Evolutionary conservation across 139 green algal species (phyloP).

Genomic region (Limnomonas spitsbergensis): DNA sequence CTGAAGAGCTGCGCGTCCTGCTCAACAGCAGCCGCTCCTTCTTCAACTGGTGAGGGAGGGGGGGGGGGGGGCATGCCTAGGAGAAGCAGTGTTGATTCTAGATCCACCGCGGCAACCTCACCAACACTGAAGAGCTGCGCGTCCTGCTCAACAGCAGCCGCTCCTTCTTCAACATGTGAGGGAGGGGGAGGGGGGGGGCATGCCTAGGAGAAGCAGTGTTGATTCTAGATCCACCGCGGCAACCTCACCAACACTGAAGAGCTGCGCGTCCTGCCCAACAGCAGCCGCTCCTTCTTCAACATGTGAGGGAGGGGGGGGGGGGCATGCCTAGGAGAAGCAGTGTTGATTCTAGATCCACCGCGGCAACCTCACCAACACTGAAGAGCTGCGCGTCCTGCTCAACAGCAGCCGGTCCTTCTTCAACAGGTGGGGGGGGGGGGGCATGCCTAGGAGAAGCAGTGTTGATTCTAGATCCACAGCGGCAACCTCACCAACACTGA

Average conservation of each 20-base stretch:
- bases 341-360: too few species aligned
- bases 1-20: slow-evolving; percentile 69
- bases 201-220: too few species aligned
- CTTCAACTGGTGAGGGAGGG: slow-evolving; percentile 79
- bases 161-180: slow-evolving; percentile 83
- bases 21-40: slow-evolving; percentile 74
- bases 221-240: slow-evolving; percentile 98
- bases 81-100: too few species aligned
- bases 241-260: not conserved
- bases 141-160: slow-evolving; percentile 57
- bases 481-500: slow-evolving; percentile 98
- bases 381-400: slow-evolving; percentile 70
- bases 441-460: too few species aligned
- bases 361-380: slow-evolving; percentile 98
- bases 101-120: slow-evolving; percentile 99
- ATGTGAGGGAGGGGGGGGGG: not conserved
- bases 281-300: too few species aligned
- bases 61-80: too few species aligned
- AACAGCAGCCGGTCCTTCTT: slow-evolving; percentile 83
- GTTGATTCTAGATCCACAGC: slow-evolving; percentile 98
- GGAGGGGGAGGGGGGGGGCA: too few species aligned
- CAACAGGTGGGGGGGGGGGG: too few species aligned
- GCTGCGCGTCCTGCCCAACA: not conserved
- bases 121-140: slow-evolving; percentile 87
- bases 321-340: slow-evolving; percentile 5